These are phyloP conservation scores for Hypoxylon sp. DNA, from an alignment of 2,329 filamentous ascomycete genomes.

Conservation along the genomic window DNA sequence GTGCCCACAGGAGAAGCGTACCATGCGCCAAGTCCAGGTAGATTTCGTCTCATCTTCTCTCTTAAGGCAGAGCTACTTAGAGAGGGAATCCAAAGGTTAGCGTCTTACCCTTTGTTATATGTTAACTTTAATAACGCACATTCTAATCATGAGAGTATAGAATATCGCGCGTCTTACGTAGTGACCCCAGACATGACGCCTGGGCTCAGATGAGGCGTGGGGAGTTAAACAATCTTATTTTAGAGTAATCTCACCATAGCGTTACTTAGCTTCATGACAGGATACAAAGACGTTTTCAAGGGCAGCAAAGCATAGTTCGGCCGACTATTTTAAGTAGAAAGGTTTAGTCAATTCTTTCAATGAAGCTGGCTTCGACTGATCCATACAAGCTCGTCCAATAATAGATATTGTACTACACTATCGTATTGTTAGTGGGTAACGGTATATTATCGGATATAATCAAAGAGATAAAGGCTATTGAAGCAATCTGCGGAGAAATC, in stretches of 20 bases:
- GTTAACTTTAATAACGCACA: background rate
- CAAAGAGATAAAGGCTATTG: background rate
- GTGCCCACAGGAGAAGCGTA: conserved; percentile 40
- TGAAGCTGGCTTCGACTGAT: background rate
- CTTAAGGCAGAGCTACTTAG: conserved; percentile 34
- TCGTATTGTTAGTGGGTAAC: background rate
- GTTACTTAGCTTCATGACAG: background rate
- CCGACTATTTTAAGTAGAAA: background rate
- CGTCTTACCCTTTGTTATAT: background rate
- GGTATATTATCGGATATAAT: background rate
- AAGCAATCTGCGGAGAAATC: background rate
- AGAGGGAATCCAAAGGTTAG: conserved; percentile 42
- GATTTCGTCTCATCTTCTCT: conserved; percentile 42
- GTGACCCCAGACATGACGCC: background rate
- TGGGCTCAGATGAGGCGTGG: too few species aligned
- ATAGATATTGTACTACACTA: too few species aligned
- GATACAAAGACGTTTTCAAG: background rate
- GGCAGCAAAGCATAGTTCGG: background rate
- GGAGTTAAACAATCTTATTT: too few species aligned
- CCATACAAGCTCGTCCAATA: background rate
- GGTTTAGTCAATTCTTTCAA: background rate
- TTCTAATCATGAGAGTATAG: conserved; percentile 13
- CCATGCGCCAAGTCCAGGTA: conserved; percentile 33
- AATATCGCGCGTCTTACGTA: background rate
- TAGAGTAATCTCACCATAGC: too few species aligned